Percentiles rank a stretch among this genome's conserved stretches.
phyloP scores from a whole-genome alignment of 768 basidiomycete genomes.

The Termitomyces sp. region DNA sequence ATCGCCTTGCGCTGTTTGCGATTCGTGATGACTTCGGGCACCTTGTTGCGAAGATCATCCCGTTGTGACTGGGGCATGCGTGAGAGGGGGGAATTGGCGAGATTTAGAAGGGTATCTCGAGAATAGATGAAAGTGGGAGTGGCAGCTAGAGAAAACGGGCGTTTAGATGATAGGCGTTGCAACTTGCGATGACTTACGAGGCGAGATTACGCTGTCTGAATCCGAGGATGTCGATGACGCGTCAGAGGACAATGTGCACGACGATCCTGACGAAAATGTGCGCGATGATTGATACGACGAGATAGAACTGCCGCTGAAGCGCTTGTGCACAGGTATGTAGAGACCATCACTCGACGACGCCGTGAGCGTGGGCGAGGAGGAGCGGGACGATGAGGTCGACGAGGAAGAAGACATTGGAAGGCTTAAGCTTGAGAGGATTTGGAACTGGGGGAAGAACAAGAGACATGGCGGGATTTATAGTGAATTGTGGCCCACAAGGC shows the following conservation, averaged over 20 bases:
- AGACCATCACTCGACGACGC: conserved; percentile 14
- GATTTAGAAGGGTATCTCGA: conserved; percentile 19
- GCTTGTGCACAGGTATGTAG: conserved; percentile 39
- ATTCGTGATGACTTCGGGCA: conserved; percentile 23
- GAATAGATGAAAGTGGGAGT: conserved; percentile 20
- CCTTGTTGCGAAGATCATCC: conserved; percentile 18
- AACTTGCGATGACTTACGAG: conserved; percentile 10
- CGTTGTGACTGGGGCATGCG: conserved; percentile 19
- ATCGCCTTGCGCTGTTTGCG: conserved; percentile 24
- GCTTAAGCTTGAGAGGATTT: background rate
- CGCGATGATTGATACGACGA: conserved; percentile 15
- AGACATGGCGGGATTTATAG: conserved; percentile 8
- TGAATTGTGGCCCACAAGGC: background rate
- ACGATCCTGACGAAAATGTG: background rate
- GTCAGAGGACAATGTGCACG: conserved; percentile 8
- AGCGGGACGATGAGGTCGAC: conserved; percentile 15
- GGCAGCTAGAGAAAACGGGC: conserved; percentile 1
- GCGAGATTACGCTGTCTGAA: conserved; percentile 9
- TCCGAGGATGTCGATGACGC: conserved; percentile 16
- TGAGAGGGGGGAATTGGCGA: conserved; percentile 23
- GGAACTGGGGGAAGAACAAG: background rate
- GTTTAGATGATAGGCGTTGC: background rate
- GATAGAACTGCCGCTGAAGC: conserved; percentile 17
- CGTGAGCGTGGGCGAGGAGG: conserved; percentile 16
- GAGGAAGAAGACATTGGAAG: conserved; percentile 19